Base-by-base conservation (phyloP, 192 early-diverging fungal species). In the Linnemannia hyalina region DNA sequence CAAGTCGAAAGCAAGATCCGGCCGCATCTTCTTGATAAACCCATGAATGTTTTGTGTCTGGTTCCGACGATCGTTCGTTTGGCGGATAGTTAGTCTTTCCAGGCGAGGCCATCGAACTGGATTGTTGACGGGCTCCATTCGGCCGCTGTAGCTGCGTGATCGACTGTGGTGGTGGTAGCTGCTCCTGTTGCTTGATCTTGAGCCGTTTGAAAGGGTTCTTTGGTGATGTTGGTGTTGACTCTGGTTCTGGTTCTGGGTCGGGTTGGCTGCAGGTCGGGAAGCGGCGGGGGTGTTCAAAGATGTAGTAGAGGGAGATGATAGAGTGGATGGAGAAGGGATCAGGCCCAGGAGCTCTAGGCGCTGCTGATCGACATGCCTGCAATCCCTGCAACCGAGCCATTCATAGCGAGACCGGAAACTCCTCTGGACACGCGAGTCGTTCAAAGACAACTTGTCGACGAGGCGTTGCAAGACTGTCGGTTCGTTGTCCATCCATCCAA, bases 401-500 rank as follows among this genome's bases (percentile, higher is more conserved):
- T 71, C 70, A 42, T 71, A 71, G 9, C 70, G 70, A 6, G 70
- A 38, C 35, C 70, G 36, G 36, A 71, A 65, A 26, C 60, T 65
- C 60, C 29, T 65, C 13, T 65, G 60, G 26, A 65, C 60, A 65
- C 60, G 70, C 16, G 41, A 42, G n/a, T 71, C 70, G 70, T 38
- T 38, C 40, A 71, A 6, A 22, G 23, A 38, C 36, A 71, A n/a
- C 70, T 71, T 71, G 40, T 42, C 41, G 22, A 41, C 70, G 3
- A 42, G 70, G 40, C 41, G 36, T 71, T 32, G 60, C 8, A 65
- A 11, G 0, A 65, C 60, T 65, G 60, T 26, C 26, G 60, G 60
- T 3, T 65, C 60, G 23, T 65, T 65, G 70, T 71, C 41, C 38
- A 71, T 71, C 70, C 70, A 71, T 38, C 41, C 70, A 38, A 71